Evolutionary conservation across 2,329 filamentous ascomycete genomes (phyloP), one percentile per base, ranked within the genome.

Genomic region (Epichloe gansuensis): DNA sequence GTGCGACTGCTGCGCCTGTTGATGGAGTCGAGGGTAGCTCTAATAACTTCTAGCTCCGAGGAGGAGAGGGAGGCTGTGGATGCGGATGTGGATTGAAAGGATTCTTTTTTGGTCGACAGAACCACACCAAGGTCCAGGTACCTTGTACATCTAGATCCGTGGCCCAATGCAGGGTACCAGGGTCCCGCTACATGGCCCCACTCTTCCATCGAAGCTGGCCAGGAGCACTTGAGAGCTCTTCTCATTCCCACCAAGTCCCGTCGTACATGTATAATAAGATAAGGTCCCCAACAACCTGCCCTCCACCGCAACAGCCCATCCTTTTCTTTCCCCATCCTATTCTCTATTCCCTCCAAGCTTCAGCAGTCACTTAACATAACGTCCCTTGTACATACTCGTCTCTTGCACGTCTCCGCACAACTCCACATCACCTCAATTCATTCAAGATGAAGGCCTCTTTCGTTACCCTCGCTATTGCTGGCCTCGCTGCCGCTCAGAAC

Each of bases 371-470:
- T 50, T 13, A 8, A 42, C 43, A 15, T 28, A 49, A 43, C 25
- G n/a, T 35, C 31, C 37, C 49, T 48, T 48, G 52, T 51, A 45
- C 21, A 51, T 38, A 51, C 34, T n/a, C 49, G 43, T 28, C 21
- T 38, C 42, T 50, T 41, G 28, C 34, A 48, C 31, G 3, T 31
- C 13, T 37, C 46, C 43, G 25, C 46, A 41, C 52, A 43, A n/a
- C 13, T 37, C 17, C 38, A 44, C 13, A 15, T 23, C 23, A 13
- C 35, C 17, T 13, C 25, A 42, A 1, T 37, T 56, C 64, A 1
- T 37, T 56, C 64, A 72, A 59, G 21, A 74, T 74, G 72, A 74
- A 73, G 70, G 57, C 62, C 58, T 50, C 64, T 42, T 55, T 68
- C 53, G 54, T 68, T 35, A 50, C 68, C 51, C 55, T 68, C 49